Conservation (phyloP, 768 basidiomycete species). For the Pulveroboletus sp. region DNA sequence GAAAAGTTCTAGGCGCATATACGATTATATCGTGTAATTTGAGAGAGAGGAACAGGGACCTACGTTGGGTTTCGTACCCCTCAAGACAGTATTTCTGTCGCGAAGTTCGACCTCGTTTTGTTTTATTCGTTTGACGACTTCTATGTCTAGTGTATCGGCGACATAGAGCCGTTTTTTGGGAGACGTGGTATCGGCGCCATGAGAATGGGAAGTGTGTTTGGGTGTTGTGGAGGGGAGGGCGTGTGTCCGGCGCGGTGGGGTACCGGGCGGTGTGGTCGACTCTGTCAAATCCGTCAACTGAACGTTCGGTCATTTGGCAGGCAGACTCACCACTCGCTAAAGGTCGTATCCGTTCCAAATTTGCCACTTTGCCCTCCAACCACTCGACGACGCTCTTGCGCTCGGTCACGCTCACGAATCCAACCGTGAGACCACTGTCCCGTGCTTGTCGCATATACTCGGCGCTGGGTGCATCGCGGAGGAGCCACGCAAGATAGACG, state of each 20-base stretch:
- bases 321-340: constrained; percentile 17
- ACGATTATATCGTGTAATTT: too few relatives aligned
- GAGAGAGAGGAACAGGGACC: constrained; percentile 23
- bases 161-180: constrained; percentile 76
- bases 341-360: constrained; percentile 27
- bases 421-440: constrained; percentile 67
- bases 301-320: background rate
- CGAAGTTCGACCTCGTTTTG: constrained; percentile 74
- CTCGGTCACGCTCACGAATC: constrained; percentile 85
- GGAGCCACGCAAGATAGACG: constrained; percentile 80
- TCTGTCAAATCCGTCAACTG: constrained; percentile 22
- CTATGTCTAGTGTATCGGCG: constrained; percentile 72
- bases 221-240: constrained; percentile 20
- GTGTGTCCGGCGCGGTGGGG: constrained; percentile 40
- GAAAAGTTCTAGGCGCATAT: constrained; percentile 71
- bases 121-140: constrained; percentile 81
- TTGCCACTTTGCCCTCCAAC: constrained; percentile 55
- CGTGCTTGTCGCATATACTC: constrained; percentile 89
- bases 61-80: constrained; percentile 83
- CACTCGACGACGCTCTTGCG: constrained; percentile 84
- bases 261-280: constrained; percentile 62
- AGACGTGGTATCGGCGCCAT: constrained; percentile 34
- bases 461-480: constrained; percentile 67
- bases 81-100: constrained; percentile 79
- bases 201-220: constrained; percentile 18